Evolutionary conservation across 1,284 basidiomycete species (phyloP).

Genomic region (Cryptococcus jaspeensis): DNA sequence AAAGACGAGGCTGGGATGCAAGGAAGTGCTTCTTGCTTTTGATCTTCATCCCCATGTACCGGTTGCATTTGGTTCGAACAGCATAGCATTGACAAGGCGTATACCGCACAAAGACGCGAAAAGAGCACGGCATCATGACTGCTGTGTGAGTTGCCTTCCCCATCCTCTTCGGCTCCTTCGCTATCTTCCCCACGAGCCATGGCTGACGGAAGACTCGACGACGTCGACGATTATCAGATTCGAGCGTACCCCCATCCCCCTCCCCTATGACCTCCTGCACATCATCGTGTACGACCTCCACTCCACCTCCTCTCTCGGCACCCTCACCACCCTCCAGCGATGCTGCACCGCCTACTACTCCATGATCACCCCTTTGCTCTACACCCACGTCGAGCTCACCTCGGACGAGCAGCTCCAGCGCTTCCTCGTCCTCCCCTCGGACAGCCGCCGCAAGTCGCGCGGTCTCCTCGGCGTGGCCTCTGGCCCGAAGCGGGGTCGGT

Average conservation of each 20-base stretch:
- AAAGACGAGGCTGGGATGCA: too few species aligned
- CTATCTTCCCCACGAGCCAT: neutral
- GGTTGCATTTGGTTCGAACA: too few species aligned
- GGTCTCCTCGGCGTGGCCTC: neutral
- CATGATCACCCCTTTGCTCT: conserved; percentile 14
- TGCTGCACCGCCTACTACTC: conserved; percentile 8
- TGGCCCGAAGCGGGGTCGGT: neutral
- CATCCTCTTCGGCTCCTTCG: neutral
- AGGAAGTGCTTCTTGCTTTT: too few species aligned
- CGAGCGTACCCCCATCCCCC: conserved; percentile 1
- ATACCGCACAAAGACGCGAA: too few species aligned
- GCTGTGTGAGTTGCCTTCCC: too few species aligned
- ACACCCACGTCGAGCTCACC: conserved; percentile 12
- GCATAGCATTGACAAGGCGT: too few species aligned
- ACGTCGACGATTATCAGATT: neutral
- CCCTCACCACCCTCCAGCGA: conserved; percentile 4
- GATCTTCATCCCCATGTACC: too few species aligned
- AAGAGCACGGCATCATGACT: too few species aligned
- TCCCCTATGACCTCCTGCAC: conserved; percentile 16
- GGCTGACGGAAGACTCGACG: too few species aligned
- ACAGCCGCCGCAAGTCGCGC: neutral
- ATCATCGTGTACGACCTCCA: conserved; percentile 11
- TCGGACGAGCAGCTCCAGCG: conserved; percentile 17
- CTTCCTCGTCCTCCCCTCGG: conserved; percentile 8
- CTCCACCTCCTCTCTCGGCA: conserved; percentile 1